A percentile compares a stretch with the other conserved stretches of the same genome.
phyloP scores from a whole-genome alignment of 106 monocot genomes.

The Amphibolis antarctica region DNA sequence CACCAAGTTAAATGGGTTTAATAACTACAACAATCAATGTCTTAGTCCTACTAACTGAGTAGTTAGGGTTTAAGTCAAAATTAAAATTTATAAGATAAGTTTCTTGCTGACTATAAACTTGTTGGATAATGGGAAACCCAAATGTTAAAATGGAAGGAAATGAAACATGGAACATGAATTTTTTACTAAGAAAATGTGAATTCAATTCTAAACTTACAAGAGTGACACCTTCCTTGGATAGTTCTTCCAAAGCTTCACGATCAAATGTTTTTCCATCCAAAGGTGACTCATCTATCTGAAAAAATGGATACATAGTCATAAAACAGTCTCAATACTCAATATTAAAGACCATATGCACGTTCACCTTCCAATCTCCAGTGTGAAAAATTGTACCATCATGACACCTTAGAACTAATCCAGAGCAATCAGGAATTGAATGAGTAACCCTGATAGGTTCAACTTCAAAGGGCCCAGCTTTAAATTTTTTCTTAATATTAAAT shows the following conservation, averaged over 20 bases:
- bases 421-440: slow-evolving; percentile 99
- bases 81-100: neutral
- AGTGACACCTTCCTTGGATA: slow-evolving; percentile 98
- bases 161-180: neutral
- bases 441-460: slow-evolving; percentile 98
- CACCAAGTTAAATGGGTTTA: too few relatives aligned
- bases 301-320: neutral
- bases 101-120: neutral
- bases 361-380: slow-evolving; percentile 99
- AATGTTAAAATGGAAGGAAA: neutral
- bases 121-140: neutral
- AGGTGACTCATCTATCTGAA: slow-evolving; percentile 95
- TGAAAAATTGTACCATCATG: slow-evolving; percentile 93
- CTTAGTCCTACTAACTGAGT: too few relatives aligned
- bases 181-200: too few relatives aligned
- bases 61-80: too few relatives aligned
- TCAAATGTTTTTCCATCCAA: slow-evolving; percentile 96
- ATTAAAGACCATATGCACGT: neutral
- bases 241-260: slow-evolving; percentile 79
- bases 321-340: neutral
- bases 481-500: slow-evolving; percentile 65
- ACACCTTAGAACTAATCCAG: slow-evolving; percentile 90
- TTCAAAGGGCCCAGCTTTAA: slow-evolving; percentile 94
- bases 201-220: slow-evolving; percentile 45
- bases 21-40: too few relatives aligned